These are phyloP conservation scores for Phytopythium helicoides DNA, from an alignment of 352 stramenopile genomes.

Conservation along the genomic window DNA sequence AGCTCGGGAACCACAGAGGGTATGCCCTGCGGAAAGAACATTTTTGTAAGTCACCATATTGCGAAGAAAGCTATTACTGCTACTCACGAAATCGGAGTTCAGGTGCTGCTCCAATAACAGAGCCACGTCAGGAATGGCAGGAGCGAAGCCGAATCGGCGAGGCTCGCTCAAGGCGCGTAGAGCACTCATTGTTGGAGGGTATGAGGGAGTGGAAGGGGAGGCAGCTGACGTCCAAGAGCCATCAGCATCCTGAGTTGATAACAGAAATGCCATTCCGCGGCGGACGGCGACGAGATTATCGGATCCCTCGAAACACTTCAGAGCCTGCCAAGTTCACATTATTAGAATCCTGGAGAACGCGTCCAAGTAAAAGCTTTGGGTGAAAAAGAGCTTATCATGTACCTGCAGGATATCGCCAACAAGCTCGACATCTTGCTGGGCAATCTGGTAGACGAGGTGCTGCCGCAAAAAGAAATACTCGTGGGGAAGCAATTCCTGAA, in stretches of 20 bases:
- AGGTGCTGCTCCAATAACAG: conserved; percentile 56
- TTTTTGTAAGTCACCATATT: neutral
- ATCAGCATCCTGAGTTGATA: conserved; percentile 55
- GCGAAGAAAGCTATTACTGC: no score
- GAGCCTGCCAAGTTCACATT: conserved; percentile 28
- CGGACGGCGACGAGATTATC: conserved; percentile 68
- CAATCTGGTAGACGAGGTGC: conserved; percentile 75
- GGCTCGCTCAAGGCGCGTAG: conserved; percentile 48
- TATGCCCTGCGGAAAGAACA: conserved; percentile 8
- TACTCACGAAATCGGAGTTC: conserved; percentile 46
- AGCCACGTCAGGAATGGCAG: conserved; percentile 49
- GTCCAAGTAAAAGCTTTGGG: no score
- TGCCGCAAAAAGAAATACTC: conserved; percentile 90
- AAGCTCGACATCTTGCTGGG: conserved; percentile 70
- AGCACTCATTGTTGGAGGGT: conserved; percentile 55
- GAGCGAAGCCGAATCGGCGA: conserved; percentile 50
- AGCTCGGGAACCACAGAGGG: neutral
- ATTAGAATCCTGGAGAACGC: no score
- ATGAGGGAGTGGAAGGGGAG: conserved; percentile 17
- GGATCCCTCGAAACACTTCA: conserved; percentile 69
- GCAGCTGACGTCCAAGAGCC: conserved; percentile 44
- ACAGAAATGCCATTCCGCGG: conserved; percentile 64
- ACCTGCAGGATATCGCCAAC: conserved; percentile 73
- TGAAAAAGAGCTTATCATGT: no score
- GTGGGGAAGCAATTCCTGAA: conserved; percentile 82